Base-by-base conservation (phyloP, 2,329 filamentous ascomycete species). In the Pseudogymnoascus sp. region DNA sequence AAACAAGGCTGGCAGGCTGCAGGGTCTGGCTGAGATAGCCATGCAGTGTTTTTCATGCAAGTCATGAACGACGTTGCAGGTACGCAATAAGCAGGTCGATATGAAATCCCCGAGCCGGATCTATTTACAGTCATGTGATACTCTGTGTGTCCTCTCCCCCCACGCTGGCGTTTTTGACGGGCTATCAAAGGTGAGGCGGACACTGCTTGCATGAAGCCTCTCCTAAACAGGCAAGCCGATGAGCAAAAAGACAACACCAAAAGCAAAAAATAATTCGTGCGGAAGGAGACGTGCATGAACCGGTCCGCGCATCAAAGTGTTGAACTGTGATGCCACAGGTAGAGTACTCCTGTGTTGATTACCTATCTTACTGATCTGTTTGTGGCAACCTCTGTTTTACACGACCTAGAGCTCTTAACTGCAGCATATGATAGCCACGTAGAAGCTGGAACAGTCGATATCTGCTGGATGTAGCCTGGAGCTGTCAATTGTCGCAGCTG, bases 31-130 rank as follows among this genome's bases (percentile, higher is more conserved):
- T 34, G 51, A 34, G 5, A 57, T 19, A 19, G n/a, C 6, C 51
- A 57, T 31, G 51, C 51, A 57, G 51, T 57, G n/a, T 19, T 57
- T 57, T 57, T 57, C 51, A 57, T 57, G 51, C 51, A 57, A 57
- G 51, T 57, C 51, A 57, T 57, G 51, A 57, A 57, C 51, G 28
- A 57, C 3, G 51, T 57, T 57, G 51, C 51, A 57, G 51, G 51
- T 34, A 57, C 51, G n/a, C n/a, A 57, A 57, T 57, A 57, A 57
- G 51, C 51, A 57, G 51, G 28, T 6, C n/a, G 16, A 16, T 16
- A 34, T 57, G 25, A 57, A 57, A 57, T 57, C 3, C 48, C 25
- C 48, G 48, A 57, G 28, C 51, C 13, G 51, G 51, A 57, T 34
- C 51, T 34, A 16, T 57, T 57, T 57, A 31, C 6, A 8, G 28